Evolutionary conservation across 2,329 filamentous ascomycete species (phyloP), one percentile per base, ranked within the genome.

Genomic region (Incumbomyces lentus): DNA sequence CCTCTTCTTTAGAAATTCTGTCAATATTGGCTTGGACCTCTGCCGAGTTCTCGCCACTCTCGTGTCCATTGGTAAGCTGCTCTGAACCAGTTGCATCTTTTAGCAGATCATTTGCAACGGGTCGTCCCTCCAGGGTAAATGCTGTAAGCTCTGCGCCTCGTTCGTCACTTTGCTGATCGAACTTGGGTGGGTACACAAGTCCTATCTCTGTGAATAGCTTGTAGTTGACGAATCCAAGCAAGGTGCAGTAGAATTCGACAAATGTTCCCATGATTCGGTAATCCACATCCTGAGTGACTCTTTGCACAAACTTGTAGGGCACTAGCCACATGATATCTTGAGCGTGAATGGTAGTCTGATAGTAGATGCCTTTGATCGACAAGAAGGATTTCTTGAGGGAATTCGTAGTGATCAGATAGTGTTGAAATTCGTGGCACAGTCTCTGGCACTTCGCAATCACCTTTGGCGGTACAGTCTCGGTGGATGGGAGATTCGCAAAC

Each of bases 201-300:
- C 92, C 92, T 53, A 94, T 73, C 1, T 86, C 82, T 1, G 88
- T 95, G 71, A 95, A 98, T 39, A 98, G 74, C 54, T 87, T 76
- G 74, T 88, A 98, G 74, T 98, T 95, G 68, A 96, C 81, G 60
- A 98, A 98, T 50, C 90, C 85, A 16, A 98, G 74, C 12, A 98
- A 75, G 3, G 90, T 96, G 60, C 93, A 95, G 73, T 98, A 98
- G 66, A 98, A 98, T 65, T 98, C 90, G 55, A 98, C 82, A 62
- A 98, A 98, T 3, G 92, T 98, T 49, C 87, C 90, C 92, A 98
- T 98, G 68, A 98, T 98, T 60, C 92, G 78, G 71, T 95, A 98
- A 66, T 98, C 92, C 54, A 98, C 84, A 66, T 98, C 92, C 48
- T 84, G 86, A 34, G 92, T 86, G 12, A 95, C 82, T 57, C 86